Conservation (phyloP, 208 protist species). For the Trypanosoma boissoni region DNA sequence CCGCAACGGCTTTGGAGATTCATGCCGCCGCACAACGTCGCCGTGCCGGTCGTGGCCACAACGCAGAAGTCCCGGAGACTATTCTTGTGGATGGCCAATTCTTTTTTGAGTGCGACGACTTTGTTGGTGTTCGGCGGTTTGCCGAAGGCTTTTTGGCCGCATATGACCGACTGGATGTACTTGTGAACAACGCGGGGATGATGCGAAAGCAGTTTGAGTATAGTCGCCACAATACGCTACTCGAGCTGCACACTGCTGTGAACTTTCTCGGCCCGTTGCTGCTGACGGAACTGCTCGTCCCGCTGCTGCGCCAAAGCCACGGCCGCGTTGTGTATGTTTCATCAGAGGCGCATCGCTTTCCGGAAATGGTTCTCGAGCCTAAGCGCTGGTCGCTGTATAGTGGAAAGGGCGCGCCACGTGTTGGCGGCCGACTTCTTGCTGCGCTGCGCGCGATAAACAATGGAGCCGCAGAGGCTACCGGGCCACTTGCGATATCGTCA, state of each 20-base stretch:
- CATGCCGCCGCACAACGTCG: conserved; percentile 31
- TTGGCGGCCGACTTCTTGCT: conserved; percentile 44
- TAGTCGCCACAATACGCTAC: conserved; percentile 36
- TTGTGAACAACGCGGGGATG: conserved; percentile 88
- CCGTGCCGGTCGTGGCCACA: conserved; percentile 26
- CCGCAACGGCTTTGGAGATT: conserved; percentile 48
- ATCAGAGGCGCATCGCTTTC: conserved; percentile 72
- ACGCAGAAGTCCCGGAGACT: conserved; percentile 35
- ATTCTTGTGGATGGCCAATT: conserved; percentile 54
- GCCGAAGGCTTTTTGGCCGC: conserved; percentile 37
- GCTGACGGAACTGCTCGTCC: conserved; percentile 82
- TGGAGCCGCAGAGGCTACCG: conserved; percentile 28
- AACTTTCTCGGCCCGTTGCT: conserved; percentile 85
- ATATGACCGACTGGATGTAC: conserved; percentile 71
- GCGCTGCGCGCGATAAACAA: conserved; percentile 67
- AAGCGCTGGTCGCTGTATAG: too few relatives aligned
- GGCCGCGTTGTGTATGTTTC: conserved; percentile 85
- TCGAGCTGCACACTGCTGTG: conserved; percentile 81
- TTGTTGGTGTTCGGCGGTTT: conserved; percentile 60
- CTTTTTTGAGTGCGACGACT: conserved; percentile 79
- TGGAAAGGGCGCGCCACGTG: conserved; percentile 6
- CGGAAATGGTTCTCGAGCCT: conserved; percentile 47
- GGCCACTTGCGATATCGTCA: conserved; percentile 30
- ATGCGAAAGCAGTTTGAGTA: conserved; percentile 59
- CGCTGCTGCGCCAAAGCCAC: conserved; percentile 50